Evolutionary conservation across 163 green algal species (phyloP), one percentile per base, ranked within the genome.

Genomic region (Scenedesmus sp.): DNA sequence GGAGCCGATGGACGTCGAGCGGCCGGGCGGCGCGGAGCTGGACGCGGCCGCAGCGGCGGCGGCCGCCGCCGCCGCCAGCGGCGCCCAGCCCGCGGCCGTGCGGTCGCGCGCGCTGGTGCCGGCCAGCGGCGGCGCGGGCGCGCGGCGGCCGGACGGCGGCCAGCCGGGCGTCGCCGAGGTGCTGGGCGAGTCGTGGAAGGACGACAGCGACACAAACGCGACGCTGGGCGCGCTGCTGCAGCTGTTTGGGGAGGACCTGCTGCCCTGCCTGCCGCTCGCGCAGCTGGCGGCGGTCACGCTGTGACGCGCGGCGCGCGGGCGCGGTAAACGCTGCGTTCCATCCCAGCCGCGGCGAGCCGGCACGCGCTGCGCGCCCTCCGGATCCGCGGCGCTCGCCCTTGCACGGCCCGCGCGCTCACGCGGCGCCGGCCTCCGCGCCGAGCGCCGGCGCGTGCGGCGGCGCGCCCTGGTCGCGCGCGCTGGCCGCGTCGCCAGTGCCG

Each of bases 231-330:
- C 74, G 26, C 51, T 81, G 34, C 24, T 73, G 62, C 62, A 75
- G n/a, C 17, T 81, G 74, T 81, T 81, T 74, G 74, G 74, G 2
- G 74, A 81, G 26, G 74, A 74, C 26, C 34, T 81, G 62, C 47
- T 81, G 33, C n/a, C 74, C 22, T 63, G 48, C 13, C 39, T 81
- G 62, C 74, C 74, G 10, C 74, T 75, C n/a, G 36, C 47, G 26
- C 33, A 75, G 47, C 31, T 74, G 18, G 47, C 74, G 18, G 62
- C 60, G n/a, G 51, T 75, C 10, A 44, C 13, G 20, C 9, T 81
- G 15, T 81, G 51, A 63, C 9, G 10, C 2, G 54, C 18, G n/a
- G n/a, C n/a, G n/a, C n/a, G n/a, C n/a, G n/a, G n/a, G n/a, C n/a
- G n/a, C n/a, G n/a, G n/a, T n/a, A n/a, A n/a, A n/a, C n/a, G n/a